Evolutionary conservation across 2,329 filamentous ascomycete species (phyloP).

Genomic region (Westerdykella aurantiaca): DNA sequence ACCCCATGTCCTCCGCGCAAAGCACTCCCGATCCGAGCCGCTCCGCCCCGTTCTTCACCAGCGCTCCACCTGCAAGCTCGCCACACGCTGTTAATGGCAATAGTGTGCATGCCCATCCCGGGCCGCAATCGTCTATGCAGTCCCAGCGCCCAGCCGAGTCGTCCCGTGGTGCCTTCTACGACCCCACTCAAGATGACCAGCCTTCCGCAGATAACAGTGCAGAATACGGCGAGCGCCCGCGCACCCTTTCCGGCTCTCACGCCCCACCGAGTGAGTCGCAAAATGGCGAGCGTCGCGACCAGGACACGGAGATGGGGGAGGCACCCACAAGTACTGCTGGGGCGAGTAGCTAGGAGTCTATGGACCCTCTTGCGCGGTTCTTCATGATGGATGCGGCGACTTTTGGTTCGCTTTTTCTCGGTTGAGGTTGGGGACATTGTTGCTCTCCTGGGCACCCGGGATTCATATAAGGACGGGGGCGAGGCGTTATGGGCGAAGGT

Average conservation of each 20-base stretch:
- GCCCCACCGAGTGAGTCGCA: constrained; percentile 13
- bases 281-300: constrained; percentile 29
- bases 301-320: constrained; percentile 38
- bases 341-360: too few relatives aligned
- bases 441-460: too few relatives aligned
- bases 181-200: constrained; percentile 30
- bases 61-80: constrained; percentile 20
- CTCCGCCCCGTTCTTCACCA: constrained; percentile 27
- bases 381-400: too few relatives aligned
- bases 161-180: constrained; percentile 24
- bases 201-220: constrained; percentile 16
- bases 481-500: too few relatives aligned
- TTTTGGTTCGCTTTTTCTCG: too few relatives aligned
- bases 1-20: constrained; percentile 33
- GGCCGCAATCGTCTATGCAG: constrained; percentile 22
- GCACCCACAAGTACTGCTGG: constrained; percentile 5
- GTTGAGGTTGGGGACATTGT: too few relatives aligned
- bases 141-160: constrained; percentile 11
- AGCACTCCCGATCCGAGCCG: constrained; percentile 36
- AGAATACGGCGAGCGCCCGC: constrained; percentile 17
- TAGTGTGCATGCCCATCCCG: constrained; percentile 3
- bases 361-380: too few relatives aligned
- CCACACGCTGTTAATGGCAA: constrained; percentile 30
- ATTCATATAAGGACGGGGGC: too few relatives aligned
- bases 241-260: constrained; percentile 27